A percentile compares a stretch with the other conserved stretches of the same genome.
Conservation (phyloP, 2,329 filamentous ascomycete species). For the Trichothecium sympodiale region DNA sequence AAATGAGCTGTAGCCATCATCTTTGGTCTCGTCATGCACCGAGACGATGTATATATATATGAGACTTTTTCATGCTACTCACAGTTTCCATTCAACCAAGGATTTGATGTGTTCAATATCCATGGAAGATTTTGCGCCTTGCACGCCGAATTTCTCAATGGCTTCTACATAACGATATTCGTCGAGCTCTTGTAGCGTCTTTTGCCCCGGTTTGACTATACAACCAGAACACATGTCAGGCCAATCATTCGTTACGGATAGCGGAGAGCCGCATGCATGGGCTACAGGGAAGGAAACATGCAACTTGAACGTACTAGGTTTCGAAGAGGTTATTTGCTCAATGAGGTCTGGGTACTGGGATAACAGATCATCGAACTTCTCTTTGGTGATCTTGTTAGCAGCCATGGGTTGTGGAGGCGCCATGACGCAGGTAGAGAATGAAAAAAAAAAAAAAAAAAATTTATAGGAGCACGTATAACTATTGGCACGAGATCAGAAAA, state of each 20-base stretch:
- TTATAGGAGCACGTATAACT: too few relatives aligned
- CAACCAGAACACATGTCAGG: not conserved
- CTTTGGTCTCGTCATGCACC: too few relatives aligned
- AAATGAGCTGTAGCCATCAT: too few relatives aligned
- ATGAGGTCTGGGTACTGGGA: constrained; percentile 28
- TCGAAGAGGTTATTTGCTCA: constrained; percentile 30
- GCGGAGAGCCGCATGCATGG: too few relatives aligned
- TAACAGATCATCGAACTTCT: constrained; percentile 24
- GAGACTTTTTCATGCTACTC: constrained; percentile 19
- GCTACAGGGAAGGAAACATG: too few relatives aligned
- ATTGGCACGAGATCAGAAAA: too few relatives aligned
- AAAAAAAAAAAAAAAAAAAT: too few relatives aligned
- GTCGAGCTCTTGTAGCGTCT: constrained; percentile 47
- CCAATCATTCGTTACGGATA: too few relatives aligned
- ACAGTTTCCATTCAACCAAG: constrained; percentile 65
- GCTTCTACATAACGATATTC: constrained; percentile 46
- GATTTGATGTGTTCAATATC: constrained; percentile 44
- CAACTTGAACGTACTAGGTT: constrained; percentile 25
- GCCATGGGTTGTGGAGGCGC: not conserved
- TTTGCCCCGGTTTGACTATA: constrained; percentile 36
- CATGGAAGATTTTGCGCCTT: constrained; percentile 28
- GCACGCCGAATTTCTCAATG: constrained; percentile 29
- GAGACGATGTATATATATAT: not conserved
- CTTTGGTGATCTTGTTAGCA: constrained; percentile 12
- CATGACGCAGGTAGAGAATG: too few relatives aligned